These are phyloP conservation scores for Collybiopsis confluens DNA, from an alignment of 768 basidiomycete species.

Conservation along the genomic window DNA sequence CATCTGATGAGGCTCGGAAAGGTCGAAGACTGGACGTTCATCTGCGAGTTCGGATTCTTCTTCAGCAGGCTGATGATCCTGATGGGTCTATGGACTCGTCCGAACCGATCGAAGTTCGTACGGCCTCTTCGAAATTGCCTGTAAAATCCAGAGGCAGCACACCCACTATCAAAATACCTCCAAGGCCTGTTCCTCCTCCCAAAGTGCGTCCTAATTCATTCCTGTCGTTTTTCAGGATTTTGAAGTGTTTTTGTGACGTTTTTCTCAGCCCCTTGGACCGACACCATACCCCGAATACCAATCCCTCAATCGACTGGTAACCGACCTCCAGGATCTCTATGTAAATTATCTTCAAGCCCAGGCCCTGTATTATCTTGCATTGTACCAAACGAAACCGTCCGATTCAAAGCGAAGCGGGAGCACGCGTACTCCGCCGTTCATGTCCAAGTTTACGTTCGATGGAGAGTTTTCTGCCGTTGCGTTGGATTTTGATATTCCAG, in stretches of 20 bases:
- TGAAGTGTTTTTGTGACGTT: background rate
- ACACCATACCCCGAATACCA: slow-evolving; percentile 7
- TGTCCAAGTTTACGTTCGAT: slow-evolving; percentile 4
- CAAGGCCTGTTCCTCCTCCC: background rate
- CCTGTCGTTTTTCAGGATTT: background rate
- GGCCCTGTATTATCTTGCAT: background rate
- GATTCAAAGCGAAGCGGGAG: background rate
- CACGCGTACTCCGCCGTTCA: background rate
- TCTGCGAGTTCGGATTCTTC: background rate
- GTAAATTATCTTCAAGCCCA: background rate
- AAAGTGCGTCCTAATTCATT: slow-evolving; percentile 17
- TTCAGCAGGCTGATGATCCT: too few relatives aligned
- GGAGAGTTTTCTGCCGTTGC: slow-evolving; percentile 5
- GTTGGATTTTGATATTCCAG: background rate
- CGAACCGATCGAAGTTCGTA: too few relatives aligned
- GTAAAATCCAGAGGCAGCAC: background rate
- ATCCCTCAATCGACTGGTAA: background rate
- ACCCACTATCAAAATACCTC: background rate
- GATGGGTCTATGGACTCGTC: background rate
- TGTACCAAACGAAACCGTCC: background rate
- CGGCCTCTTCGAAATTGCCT: too few relatives aligned
- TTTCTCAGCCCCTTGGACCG: background rate
- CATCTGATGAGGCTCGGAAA: background rate
- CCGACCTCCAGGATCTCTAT: background rate
- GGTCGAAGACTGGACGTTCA: background rate